Base-by-base conservation (phyloP, 2,329 filamentous ascomycete species). In the Talaromyces sp. region DNA sequence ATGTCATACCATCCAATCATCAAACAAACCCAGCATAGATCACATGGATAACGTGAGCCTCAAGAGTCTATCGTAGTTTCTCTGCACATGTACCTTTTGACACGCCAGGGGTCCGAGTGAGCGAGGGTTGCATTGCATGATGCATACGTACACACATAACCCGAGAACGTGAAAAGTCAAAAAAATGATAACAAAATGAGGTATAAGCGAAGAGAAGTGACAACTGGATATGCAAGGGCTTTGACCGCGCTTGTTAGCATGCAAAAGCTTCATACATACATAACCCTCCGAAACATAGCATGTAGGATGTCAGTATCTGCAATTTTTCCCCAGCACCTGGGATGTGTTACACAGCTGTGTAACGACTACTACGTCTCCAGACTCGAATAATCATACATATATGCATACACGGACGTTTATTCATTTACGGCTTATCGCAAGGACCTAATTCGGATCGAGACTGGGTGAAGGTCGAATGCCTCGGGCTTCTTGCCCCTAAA, bases 111-210 rank as follows among this genome's bases (percentile, higher is more conserved):
- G 52, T 56, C 52, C n/a, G 52, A 56, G 52, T 56, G 16, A 56
- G 33, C 19, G 33, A 56, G 52, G 52, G 52, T 56, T 56, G 52
- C 52, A 56, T 56, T 56, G 52, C 52, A 56, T 37, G 31, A 56
- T 56, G 50, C 50, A 56, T 56, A 37, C 52, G 35, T 35, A 35
- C 50, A 56, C 22, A 56, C 31, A 22, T 22, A 22, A 22, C n/a
- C 16, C 33, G n/a, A 56, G 31, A 37, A 56, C 52, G 16, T 11
- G 37, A 37, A 56, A 54, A 35, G 27, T 54, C 14, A 35, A 54
- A 35, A 35, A 35, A 9, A 22, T 37, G 14, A 27, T 50, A 8
- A 31, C 13, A n/a, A 37, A 37, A 35, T 19, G n/a, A 22, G 50
- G 1, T 6, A 54, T 16, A 19, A 54, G 19, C 19, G 11, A 22